phyloP scores from a whole-genome alignment of 2,329 filamentous ascomycete genomes.

The Xylariaceae sp. region DNA sequence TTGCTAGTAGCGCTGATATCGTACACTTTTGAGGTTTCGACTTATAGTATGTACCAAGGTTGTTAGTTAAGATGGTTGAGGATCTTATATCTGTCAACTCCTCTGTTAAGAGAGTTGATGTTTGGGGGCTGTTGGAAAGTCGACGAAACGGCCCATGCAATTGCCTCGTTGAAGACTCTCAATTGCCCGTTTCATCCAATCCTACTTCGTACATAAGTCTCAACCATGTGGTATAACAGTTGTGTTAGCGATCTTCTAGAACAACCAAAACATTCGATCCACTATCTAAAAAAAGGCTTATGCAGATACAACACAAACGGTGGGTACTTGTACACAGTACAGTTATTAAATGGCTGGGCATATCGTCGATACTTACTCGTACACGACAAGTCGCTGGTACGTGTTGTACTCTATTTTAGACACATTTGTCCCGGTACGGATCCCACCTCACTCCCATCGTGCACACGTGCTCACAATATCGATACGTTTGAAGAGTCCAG shows the following conservation, averaged over 20 bases:
- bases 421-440: not conserved
- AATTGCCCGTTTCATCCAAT: not conserved
- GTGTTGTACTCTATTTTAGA: not conserved
- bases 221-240: not conserved
- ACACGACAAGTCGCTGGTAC: not conserved
- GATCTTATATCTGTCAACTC: too few species aligned
- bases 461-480: not conserved
- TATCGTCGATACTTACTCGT: not conserved
- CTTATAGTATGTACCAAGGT: not conserved
- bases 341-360: not conserved
- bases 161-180: not conserved
- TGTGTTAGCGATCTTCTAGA: constrained; percentile 16
- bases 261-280: constrained; percentile 13
- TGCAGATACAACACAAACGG: not conserved
- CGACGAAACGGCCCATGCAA: not conserved
- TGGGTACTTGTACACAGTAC: not conserved
- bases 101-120: not conserved
- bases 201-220: not conserved
- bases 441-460: not conserved
- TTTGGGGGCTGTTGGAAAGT: not conserved
- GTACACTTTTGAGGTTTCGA: not conserved
- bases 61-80: not conserved
- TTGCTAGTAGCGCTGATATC: not conserved
- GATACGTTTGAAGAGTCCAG: not conserved
- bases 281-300: constrained; percentile 2